Percentiles rank a stretch among this genome's conserved stretches.
phyloP scores from a whole-genome alignment of 2,329 filamentous ascomycete genomes.

The Rhynchosporium agropyri region DNA sequence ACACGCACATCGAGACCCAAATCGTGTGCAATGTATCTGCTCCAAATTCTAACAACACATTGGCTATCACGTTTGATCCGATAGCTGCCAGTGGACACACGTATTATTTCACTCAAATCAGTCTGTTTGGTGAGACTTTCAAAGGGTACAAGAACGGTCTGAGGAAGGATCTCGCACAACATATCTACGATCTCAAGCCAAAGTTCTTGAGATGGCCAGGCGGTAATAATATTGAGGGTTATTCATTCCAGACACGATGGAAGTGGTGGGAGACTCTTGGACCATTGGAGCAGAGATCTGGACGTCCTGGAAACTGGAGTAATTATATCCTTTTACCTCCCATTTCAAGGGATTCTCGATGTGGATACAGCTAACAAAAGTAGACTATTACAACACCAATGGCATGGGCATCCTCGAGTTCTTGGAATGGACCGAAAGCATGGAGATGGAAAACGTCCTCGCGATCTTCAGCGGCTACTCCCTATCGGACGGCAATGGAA shows the following conservation, averaged over 20 bases:
- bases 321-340: conserved; percentile 15
- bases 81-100: conserved; percentile 40
- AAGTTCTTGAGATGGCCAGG: conserved; percentile 65
- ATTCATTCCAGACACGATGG: conserved; percentile 37
- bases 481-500: conserved; percentile 45
- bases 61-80: conserved; percentile 57
- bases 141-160: conserved; percentile 60
- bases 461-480: conserved; percentile 51
- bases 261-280: conserved; percentile 48
- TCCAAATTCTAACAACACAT: conserved; percentile 53
- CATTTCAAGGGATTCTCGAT: neutral
- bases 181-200: conserved; percentile 54
- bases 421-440: conserved; percentile 48
- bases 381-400: conserved; percentile 46
- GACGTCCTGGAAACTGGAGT: conserved; percentile 48
- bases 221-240: conserved; percentile 57
- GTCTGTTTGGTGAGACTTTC: conserved; percentile 61
- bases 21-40: conserved; percentile 27
- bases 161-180: conserved; percentile 56
- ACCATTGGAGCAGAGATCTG: conserved; percentile 41
- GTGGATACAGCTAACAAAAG: conserved; percentile 29
- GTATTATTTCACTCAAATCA: conserved; percentile 60
- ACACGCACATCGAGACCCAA: conserved; percentile 30
- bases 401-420: conserved; percentile 46
- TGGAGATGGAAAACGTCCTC: conserved; percentile 50